Evolutionary conservation across 2,329 filamentous ascomycete species (phyloP).

Genomic region (Chalaropsis ovoidea): DNA sequence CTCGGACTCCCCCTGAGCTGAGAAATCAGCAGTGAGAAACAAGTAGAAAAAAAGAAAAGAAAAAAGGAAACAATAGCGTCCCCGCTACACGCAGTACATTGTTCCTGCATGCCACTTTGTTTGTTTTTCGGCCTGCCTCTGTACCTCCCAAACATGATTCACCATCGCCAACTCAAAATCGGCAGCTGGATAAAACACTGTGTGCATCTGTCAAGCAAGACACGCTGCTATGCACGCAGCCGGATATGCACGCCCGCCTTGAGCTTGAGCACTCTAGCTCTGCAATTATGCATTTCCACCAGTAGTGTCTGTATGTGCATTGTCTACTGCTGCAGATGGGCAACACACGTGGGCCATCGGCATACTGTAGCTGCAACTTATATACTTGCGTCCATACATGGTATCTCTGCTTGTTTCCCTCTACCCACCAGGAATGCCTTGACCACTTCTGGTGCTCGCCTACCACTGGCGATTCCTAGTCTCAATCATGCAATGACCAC

Average conservation of each 20-base stretch:
- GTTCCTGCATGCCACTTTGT: conserved; percentile 2
- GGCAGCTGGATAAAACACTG: background rate
- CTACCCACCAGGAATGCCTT: background rate
- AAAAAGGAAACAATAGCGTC: background rate
- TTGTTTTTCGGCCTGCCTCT: background rate
- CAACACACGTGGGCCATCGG: background rate
- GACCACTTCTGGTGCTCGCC: background rate
- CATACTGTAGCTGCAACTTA: background rate
- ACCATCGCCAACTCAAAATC: background rate
- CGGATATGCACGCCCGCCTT: background rate
- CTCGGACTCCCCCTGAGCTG: background rate
- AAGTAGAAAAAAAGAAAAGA: background rate
- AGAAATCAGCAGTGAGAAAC: background rate
- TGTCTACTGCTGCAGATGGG: background rate
- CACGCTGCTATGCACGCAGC: conserved; percentile 8
- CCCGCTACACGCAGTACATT: background rate
- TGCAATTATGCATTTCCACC: background rate
- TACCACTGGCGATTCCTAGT: background rate
- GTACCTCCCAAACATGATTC: background rate
- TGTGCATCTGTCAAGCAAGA: conserved; percentile 3
- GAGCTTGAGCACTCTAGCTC: no score
- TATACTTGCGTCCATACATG: no score
- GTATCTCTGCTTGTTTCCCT: no score
- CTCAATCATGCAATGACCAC: conserved; percentile 9
- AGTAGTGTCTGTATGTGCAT: background rate